These are phyloP conservation scores for Kernera saxatilis DNA, from an alignment of 345 rosid genomes.

Conservation along the genomic window DNA sequence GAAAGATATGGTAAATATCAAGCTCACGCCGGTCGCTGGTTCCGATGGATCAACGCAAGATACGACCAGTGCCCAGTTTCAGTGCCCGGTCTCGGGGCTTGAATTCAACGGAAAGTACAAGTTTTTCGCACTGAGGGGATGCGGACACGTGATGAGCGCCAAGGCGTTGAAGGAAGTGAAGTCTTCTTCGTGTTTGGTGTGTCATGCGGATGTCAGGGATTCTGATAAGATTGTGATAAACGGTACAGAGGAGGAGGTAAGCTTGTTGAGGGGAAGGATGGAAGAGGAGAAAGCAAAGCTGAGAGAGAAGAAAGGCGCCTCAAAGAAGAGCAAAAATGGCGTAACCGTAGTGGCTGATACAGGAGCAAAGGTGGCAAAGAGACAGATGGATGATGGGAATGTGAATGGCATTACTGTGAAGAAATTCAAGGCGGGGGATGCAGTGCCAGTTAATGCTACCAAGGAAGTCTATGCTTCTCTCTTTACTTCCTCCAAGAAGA, in stretches of 20 bases:
- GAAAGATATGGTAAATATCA: conserved; percentile 70
- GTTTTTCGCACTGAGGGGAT: conserved; percentile 63
- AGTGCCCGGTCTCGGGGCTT: conserved; percentile 73
- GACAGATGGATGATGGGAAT: conserved; percentile 43
- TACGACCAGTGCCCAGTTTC: conserved; percentile 44
- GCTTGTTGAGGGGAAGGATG: conserved; percentile 56
- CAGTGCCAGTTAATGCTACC: conserved; percentile 70
- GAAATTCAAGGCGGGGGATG: conserved; percentile 57
- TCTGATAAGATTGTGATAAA: conserved; percentile 71
- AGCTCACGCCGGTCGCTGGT: conserved; percentile 51
- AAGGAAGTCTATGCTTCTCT: conserved; percentile 87
- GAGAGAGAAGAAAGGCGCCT: conserved; percentile 48
- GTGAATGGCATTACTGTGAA: conserved; percentile 42
- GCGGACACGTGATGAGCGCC: conserved; percentile 91
- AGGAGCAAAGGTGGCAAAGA: conserved; percentile 46
- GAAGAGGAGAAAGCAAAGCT: conserved; percentile 55
- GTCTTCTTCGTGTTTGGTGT: conserved; percentile 79
- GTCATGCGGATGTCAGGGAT: conserved; percentile 65
- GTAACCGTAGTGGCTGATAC: conserved; percentile 19
- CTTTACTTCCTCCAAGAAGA: conserved; percentile 80
- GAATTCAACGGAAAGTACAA: conserved; percentile 86
- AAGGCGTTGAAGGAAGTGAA: conserved; percentile 93
- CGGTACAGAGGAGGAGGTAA: conserved; percentile 81
- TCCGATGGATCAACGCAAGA: conserved; percentile 31
- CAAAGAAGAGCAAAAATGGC: conserved; percentile 47